Conservation (phyloP, 148 eudicot genomes). For the Rhododendron williamsianum region DNA sequence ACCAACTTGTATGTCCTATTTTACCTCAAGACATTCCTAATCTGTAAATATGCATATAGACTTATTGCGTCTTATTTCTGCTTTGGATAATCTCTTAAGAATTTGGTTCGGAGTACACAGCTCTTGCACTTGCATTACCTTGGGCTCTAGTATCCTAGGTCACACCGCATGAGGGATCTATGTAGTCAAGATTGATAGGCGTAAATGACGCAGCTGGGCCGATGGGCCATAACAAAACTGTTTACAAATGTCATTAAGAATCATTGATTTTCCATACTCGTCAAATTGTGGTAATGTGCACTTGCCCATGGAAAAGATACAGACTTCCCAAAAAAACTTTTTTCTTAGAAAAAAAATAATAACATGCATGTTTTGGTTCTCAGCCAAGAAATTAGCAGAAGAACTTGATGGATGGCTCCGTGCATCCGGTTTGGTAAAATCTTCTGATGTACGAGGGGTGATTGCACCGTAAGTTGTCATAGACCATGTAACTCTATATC, state of each 20-base stretch:
- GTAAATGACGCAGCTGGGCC: neutral
- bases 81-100: neutral
- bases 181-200: neutral
- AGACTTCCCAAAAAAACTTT: neutral
- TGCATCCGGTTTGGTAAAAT: constrained; percentile 54
- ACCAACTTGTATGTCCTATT: neutral
- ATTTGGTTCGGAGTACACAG: neutral
- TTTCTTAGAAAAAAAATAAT: neutral
- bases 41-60: neutral
- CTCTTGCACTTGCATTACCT: neutral
- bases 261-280: neutral
- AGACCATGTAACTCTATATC: neutral
- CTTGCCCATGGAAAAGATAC: neutral
- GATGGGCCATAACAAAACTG: neutral
- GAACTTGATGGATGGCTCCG: constrained; percentile 90
- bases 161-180: neutral
- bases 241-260: neutral
- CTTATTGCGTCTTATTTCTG: neutral
- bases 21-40: neutral
- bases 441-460: constrained; percentile 93
- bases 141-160: neutral
- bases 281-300: neutral
- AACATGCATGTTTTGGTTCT: constrained; percentile 9
- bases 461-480: constrained; percentile 89
- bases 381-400: constrained; percentile 65